Percentiles rank a stretch among this genome's conserved stretches.
These are phyloP conservation scores for Thuja plicata DNA, from an alignment of 83 land plant species.

Conservation along the genomic window DNA sequence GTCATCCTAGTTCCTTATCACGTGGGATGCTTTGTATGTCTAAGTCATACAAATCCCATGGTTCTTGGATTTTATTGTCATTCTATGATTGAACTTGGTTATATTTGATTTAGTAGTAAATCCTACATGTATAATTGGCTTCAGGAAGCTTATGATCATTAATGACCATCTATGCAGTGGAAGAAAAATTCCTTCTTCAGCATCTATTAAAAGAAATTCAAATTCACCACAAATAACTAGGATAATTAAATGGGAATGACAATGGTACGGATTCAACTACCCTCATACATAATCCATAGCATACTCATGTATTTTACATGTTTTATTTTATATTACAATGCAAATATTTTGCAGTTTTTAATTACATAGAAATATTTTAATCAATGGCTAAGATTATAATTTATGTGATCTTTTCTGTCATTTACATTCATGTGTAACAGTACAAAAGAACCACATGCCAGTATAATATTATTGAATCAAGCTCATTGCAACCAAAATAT, in stretches of 20 bases:
- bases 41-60: too few species aligned
- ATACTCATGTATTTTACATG: too few species aligned
- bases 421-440: not conserved
- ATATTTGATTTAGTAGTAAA: not conserved
- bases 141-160: not conserved
- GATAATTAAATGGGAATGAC: not conserved
- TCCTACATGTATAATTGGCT: not conserved
- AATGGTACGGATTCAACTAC: not conserved
- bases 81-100: not conserved
- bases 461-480: not conserved
- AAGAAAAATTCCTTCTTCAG: not conserved
- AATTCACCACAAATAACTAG: not conserved
- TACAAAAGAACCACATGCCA: not conserved
- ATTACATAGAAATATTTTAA: too few species aligned
- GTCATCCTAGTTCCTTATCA: too few species aligned
- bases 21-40: too few species aligned
- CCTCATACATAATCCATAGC: not conserved
- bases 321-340: not conserved
- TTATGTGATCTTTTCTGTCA: not conserved
- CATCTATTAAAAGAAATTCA: too few species aligned
- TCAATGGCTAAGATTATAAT: not conserved
- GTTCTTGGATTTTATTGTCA: not conserved
- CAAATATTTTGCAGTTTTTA: not conserved
- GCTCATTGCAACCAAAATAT: not conserved
- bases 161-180: not conserved